A percentile compares a stretch with the other conserved stretches of the same genome.
Conservation (phyloP, 306 rosid genomes). For the Inga oerstediana region DNA sequence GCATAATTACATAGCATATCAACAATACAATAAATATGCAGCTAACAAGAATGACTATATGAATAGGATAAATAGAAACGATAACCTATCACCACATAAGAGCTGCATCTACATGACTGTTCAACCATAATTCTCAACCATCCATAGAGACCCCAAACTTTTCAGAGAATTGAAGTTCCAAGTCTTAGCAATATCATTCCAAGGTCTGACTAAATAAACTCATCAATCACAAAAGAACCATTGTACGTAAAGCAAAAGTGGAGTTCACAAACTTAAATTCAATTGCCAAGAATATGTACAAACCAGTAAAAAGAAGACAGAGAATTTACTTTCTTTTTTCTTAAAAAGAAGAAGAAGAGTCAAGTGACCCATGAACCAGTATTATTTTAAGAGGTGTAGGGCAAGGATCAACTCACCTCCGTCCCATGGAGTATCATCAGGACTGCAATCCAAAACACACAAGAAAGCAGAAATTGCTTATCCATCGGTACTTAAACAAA, state of each 20-base stretch:
- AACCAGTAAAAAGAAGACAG: neutral
- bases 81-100: neutral
- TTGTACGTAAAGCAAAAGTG: neutral
- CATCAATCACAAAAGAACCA: neutral
- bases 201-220: neutral
- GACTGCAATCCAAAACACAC: conserved; percentile 67
- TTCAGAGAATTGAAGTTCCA: neutral
- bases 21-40: neutral
- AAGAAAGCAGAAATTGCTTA: conserved; percentile 61
- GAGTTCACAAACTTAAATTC: neutral
- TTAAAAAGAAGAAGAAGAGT: neutral
- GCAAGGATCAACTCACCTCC: conserved; percentile 54
- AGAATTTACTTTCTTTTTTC: neutral
- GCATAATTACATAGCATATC: neutral
- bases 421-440: conserved; percentile 74
- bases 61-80: too few relatives aligned
- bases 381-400: neutral
- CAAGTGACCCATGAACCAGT: neutral
- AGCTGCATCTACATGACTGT: neutral
- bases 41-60: neutral
- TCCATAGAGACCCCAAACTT: neutral
- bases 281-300: neutral
- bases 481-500: conserved; percentile 44
- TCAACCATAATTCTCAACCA: neutral
- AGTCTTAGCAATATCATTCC: conserved; percentile 9